Base-by-base conservation (phyloP, 805 yeast species). In the Cyberlindnera nakhonratchasimensis region DNA sequence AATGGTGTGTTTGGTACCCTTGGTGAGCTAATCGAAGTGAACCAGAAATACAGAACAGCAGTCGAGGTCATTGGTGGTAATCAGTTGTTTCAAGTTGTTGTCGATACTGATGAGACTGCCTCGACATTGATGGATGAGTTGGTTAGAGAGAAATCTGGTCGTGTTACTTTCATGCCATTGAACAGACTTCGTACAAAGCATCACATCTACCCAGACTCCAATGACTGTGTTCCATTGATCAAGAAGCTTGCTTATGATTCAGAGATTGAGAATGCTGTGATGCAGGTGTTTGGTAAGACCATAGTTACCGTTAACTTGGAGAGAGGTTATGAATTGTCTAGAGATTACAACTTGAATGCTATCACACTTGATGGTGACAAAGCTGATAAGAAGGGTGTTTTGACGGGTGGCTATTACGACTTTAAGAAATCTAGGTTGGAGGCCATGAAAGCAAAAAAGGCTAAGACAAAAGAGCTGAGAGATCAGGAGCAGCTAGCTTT, bases 321-420 rank as follows among this genome's bases (percentile, higher is more conserved):
- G 36, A 70, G 72, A 23, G 95, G 95, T 4, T 70, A 81, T 3
- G 82, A 79, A 51, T 65, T 85, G 22, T 80, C 96, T 0, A 75
- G 75, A 35, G 62, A 67, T 9, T 75, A 70, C 58, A 75, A 77
- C 23, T 64, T 90, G 19, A 80, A 77, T 52, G 86, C 96, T 1
- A 84, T 93, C 13, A 93, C 99, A 0, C 66, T 91, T 14, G 95
- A 87, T 61, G 99, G 99, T 52, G 98, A 93, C 59, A 71, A 87
- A 50, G 87, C 87, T 37, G 95, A 87, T 53, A 79, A 78, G 35
- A 77, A 72, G 50, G 99, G 99, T 62, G 85, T 84, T 2, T 62
- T 93, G 34, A 80, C 87, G 19, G 98, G 98, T 63, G 98, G 98
- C 37, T 87, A 75, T 54, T 75, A 86, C 51, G 93, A 86, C 53